phyloP scores from a whole-genome alignment of 306 rosid species.

The Inga leiocalycina region DNA sequence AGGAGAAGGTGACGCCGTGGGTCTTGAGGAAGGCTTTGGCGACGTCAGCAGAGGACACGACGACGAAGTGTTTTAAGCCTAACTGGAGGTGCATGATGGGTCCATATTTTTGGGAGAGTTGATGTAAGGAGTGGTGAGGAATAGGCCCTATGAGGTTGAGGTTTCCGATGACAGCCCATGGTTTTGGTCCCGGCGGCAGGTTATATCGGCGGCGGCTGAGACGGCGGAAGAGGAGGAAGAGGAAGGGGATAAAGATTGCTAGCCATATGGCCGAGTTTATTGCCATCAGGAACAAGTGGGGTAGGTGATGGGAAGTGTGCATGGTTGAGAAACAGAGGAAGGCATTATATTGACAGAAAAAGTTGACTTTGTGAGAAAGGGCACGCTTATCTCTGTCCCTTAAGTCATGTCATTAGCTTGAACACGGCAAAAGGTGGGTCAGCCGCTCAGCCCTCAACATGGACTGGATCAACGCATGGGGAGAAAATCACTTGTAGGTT shows the following conservation, averaged over 20 bases:
- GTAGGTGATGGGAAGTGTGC: neutral
- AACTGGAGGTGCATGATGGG: constrained; percentile 54
- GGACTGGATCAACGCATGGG: no score
- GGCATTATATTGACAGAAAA: no score
- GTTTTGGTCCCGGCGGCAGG: constrained; percentile 61
- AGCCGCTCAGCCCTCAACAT: no score
- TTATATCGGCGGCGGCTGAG: constrained; percentile 38
- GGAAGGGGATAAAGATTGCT: constrained; percentile 30
- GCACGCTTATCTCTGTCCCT: no score
- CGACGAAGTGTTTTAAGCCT: constrained; percentile 46
- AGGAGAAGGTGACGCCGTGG: constrained; percentile 42
- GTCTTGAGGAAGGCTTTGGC: constrained; percentile 57
- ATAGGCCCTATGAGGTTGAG: constrained; percentile 50
- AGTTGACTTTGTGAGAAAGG: no score
- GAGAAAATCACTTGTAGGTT: no score
- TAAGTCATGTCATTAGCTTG: no score
- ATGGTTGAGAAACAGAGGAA: no score
- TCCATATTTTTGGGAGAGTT: constrained; percentile 49
- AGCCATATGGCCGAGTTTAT: constrained; percentile 39
- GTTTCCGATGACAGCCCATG: neutral
- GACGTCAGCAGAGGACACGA: constrained; percentile 51
- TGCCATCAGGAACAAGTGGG: neutral
- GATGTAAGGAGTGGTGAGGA: constrained; percentile 53
- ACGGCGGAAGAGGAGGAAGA: constrained; percentile 17
- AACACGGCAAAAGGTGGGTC: no score